phyloP scores from a whole-genome alignment of 768 basidiomycete genomes.

The Coprinopsis marcescibilis region DNA sequence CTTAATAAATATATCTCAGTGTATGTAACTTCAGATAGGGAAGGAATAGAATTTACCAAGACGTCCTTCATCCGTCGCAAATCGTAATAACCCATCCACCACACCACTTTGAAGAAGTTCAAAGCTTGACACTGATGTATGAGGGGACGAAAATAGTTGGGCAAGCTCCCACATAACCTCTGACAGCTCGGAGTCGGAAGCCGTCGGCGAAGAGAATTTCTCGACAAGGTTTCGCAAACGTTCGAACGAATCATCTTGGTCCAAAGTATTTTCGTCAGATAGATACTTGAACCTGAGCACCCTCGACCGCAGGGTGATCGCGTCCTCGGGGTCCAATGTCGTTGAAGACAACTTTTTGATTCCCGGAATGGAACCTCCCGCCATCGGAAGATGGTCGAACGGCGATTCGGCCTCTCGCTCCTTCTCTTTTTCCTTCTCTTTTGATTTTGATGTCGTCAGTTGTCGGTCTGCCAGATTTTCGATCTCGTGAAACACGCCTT shows the following conservation, averaged over 20 bases:
- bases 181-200: constrained; percentile 57
- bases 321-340: constrained; percentile 80
- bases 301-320: constrained; percentile 86
- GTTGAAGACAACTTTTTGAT: constrained; percentile 67
- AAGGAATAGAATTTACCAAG: constrained; percentile 37
- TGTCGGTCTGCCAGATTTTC: constrained; percentile 65
- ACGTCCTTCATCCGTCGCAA: constrained; percentile 66
- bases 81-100: constrained; percentile 79
- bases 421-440: constrained; percentile 37
- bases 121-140: constrained; percentile 87
- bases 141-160: constrained; percentile 68
- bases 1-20: constrained; percentile 40
- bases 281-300: constrained; percentile 84
- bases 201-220: constrained; percentile 47
- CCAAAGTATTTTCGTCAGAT: constrained; percentile 46
- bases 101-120: constrained; percentile 93
- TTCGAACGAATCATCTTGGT: constrained; percentile 58
- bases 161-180: constrained; percentile 72
- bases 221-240: constrained; percentile 61
- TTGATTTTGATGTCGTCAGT: constrained; percentile 47
- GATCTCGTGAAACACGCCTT: constrained; percentile 96
- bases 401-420: constrained; percentile 10
- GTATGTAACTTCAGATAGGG: background rate
- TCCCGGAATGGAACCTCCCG: constrained; percentile 48
- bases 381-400: constrained; percentile 24